Evolutionary conservation across 768 basidiomycete genomes (phyloP).

Genomic region (Phylloporus sp.): DNA sequence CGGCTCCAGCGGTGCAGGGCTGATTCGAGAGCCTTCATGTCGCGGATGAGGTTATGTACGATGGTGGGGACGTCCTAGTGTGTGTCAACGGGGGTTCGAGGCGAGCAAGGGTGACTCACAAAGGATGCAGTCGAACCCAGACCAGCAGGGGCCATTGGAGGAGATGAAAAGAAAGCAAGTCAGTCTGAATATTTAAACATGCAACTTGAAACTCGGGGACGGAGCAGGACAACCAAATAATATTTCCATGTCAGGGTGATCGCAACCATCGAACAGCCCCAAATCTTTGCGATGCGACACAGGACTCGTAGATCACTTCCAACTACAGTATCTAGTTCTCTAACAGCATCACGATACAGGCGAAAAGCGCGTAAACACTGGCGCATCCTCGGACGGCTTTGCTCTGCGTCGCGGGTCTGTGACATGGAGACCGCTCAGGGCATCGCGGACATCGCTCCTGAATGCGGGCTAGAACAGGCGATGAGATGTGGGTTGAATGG

Average conservation of each 20-base stretch:
- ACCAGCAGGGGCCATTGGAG: constrained; percentile 15
- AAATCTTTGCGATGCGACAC: too few relatives aligned
- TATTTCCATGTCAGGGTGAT: too few relatives aligned
- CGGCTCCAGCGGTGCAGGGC: constrained; percentile 64
- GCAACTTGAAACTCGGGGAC: too few relatives aligned
- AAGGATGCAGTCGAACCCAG: background rate
- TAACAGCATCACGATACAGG: constrained; percentile 17
- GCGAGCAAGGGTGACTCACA: background rate
- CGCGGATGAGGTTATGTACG: constrained; percentile 66
- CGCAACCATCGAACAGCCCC: constrained; percentile 1
- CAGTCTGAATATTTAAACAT: too few relatives aligned
- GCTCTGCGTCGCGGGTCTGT: constrained; percentile 21
- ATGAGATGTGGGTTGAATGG: background rate
- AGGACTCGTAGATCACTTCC: constrained; percentile 5
- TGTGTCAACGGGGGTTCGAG: background rate
- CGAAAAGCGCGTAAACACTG: constrained; percentile 14
- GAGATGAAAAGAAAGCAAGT: too few relatives aligned
- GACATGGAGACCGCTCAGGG: constrained; percentile 16
- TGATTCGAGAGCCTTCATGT: constrained; percentile 81
- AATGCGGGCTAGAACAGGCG: constrained; percentile 22
- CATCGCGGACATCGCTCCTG: constrained; percentile 17
- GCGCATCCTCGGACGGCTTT: background rate
- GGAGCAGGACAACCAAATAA: too few relatives aligned
- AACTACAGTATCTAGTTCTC: background rate
- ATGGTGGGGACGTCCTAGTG: constrained; percentile 49